Percentiles rank a stretch among this genome's conserved stretches.
Evolutionary conservation across 208 protist genomes (phyloP).

Genomic region (Lotmaria passim): DNA sequence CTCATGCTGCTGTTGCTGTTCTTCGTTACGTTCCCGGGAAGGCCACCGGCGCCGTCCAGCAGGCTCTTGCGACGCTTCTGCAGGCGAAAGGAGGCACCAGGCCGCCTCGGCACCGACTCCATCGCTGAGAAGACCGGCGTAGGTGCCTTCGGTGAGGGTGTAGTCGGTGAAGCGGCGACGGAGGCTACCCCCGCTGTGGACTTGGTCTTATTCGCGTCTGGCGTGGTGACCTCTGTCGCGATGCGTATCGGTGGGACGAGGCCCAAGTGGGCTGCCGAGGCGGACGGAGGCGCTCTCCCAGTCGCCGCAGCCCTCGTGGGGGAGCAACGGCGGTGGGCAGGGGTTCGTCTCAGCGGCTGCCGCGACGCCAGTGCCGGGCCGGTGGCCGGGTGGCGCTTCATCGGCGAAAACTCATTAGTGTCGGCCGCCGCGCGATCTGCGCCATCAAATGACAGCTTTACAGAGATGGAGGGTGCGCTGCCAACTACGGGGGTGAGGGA

Average conservation of each 20-base stretch:
- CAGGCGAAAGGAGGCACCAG: conserved; percentile 7
- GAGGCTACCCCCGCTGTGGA: background rate
- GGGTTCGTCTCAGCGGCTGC: background rate
- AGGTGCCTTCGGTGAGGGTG: background rate
- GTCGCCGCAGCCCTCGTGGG: no score
- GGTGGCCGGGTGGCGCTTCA: background rate
- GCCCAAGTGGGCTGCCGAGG: no score
- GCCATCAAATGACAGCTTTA: background rate
- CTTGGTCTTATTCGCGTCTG: background rate
- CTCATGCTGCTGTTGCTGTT: conserved; percentile 2
- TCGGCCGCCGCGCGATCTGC: background rate
- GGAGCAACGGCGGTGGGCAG: background rate
- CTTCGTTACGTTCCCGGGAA: background rate
- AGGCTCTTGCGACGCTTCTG: conserved; percentile 9
- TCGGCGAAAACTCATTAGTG: background rate
- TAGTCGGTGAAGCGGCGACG: conserved; percentile 1
- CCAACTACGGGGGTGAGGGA: background rate
- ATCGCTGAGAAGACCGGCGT: conserved; percentile 27
- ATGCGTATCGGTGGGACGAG: background rate
- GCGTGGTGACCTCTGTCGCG: background rate
- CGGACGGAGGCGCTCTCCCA: no score
- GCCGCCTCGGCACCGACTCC: conserved; percentile 20
- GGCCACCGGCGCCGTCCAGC: background rate
- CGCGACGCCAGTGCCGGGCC: background rate
- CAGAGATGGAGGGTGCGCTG: background rate